These are phyloP conservation scores for Monosporascus sp. DNA, from an alignment of 2,329 filamentous ascomycete genomes.

Conservation along the genomic window DNA sequence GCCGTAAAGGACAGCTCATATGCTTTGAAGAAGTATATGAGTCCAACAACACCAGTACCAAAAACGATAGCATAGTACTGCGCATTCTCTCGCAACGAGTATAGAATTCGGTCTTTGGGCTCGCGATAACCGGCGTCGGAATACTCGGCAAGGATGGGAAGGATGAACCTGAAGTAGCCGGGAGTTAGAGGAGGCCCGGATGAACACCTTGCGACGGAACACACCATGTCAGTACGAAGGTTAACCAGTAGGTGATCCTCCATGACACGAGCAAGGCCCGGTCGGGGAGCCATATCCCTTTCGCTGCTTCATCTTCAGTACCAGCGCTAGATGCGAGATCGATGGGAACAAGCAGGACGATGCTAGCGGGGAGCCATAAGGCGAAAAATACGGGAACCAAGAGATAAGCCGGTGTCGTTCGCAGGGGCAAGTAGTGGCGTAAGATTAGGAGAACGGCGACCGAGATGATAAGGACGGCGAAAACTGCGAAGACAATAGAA, in stretches of 20 bases:
- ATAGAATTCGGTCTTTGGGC: constrained; percentile 70
- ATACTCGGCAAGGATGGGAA: constrained; percentile 91
- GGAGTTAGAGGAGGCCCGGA: constrained; percentile 8
- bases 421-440: constrained; percentile 84
- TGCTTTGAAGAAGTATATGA: constrained; percentile 77
- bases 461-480: constrained; percentile 70
- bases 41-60: constrained; percentile 60
- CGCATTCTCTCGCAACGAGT: constrained; percentile 81
- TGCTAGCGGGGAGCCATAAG: constrained; percentile 86
- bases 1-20: constrained; percentile 68
- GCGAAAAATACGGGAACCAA: constrained; percentile 91
- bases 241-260: constrained; percentile 96
- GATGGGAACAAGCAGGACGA: constrained; percentile 88
- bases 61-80: constrained; percentile 83
- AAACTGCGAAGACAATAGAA: constrained; percentile 71
- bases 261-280: constrained; percentile 78
- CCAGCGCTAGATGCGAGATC: constrained; percentile 84
- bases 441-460: constrained; percentile 75
- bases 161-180: constrained; percentile 62
- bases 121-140: constrained; percentile 91
- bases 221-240: constrained; percentile 89
- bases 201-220: constrained; percentile 12
- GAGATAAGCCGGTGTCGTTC: constrained; percentile 84
- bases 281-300: constrained; percentile 83
- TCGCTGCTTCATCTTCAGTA: constrained; percentile 61